phyloP scores from a whole-genome alignment of 129 eudicot genomes.

The Flaveria trinervia region DNA sequence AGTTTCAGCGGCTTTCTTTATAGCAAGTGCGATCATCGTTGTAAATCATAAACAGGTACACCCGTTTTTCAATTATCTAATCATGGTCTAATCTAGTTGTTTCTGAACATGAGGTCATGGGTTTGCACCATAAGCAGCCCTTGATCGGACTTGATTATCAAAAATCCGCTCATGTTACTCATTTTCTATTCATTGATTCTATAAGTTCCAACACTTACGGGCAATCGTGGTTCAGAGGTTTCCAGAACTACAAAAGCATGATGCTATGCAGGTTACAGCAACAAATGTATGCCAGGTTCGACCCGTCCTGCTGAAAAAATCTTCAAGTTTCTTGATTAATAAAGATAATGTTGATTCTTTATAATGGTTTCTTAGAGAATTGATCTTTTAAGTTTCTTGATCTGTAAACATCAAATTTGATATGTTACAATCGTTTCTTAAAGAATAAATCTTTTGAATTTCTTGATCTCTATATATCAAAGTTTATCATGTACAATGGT shows the following conservation, averaged over 20 bases:
- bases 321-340: conserved; percentile 13
- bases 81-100: conserved; percentile 6
- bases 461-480: not conserved
- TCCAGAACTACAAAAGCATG: conserved; percentile 37
- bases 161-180: conserved; percentile 13
- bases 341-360: not conserved
- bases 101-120: not conserved
- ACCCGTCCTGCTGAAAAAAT: not conserved
- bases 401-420: not conserved
- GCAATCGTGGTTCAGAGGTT: conserved; percentile 47
- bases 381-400: not conserved
- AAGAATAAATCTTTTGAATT: conserved; percentile 31
- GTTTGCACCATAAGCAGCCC: not conserved
- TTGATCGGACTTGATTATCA: conserved; percentile 1
- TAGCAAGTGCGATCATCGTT: conserved; percentile 53
- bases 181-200: conserved; percentile 25
- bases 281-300: conserved; percentile 61
- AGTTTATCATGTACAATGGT: not conserved
- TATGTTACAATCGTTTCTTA: not conserved
- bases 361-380: not conserved
- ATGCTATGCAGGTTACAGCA: conserved; percentile 27
- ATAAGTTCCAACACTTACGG: conserved; percentile 33
- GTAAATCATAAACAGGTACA: conserved; percentile 60
- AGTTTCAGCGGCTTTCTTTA: conserved; percentile 53
- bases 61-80: not conserved